These are phyloP conservation scores for Clavariopsis aquatica DNA, from an alignment of 495 filamentous ascomycete genomes.

Conservation along the genomic window DNA sequence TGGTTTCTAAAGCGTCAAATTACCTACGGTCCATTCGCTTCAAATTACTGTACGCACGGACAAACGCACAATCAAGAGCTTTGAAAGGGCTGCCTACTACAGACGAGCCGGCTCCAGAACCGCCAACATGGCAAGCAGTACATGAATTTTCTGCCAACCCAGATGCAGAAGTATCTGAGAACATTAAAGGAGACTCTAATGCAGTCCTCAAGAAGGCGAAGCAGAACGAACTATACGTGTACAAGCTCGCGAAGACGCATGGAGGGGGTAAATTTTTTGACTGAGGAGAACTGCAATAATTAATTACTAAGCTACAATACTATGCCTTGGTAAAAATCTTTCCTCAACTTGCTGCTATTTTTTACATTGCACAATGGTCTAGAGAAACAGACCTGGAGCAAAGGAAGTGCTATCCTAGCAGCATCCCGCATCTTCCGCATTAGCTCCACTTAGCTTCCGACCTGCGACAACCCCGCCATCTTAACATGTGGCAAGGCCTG, in stretches of 20 bases:
- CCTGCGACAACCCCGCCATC: neutral
- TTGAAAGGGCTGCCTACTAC: slow-evolving; percentile 35
- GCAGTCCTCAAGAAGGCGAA: slow-evolving; percentile 25
- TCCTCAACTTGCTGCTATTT: too few relatives aligned
- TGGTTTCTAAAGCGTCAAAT: slow-evolving; percentile 22
- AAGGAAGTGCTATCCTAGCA: neutral
- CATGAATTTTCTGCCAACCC: slow-evolving; percentile 32
- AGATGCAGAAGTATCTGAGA: neutral
- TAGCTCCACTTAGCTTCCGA: neutral
- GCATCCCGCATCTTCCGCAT: neutral
- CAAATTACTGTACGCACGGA: slow-evolving; percentile 28
- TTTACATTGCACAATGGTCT: too few relatives aligned
- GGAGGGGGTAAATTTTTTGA: slow-evolving; percentile 32
- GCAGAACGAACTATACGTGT: slow-evolving; percentile 26
- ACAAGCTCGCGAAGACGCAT: slow-evolving; percentile 24
- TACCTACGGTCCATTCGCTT: slow-evolving; percentile 37
- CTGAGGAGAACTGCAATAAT: neutral
- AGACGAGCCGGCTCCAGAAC: slow-evolving; percentile 35
- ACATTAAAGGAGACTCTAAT: slow-evolving; percentile 1
- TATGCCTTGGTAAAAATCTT: too few relatives aligned
- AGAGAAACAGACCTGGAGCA: neutral
- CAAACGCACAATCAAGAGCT: slow-evolving; percentile 32
- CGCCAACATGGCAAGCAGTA: slow-evolving; percentile 28
- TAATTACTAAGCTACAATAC: neutral
- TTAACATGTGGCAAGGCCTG: neutral